Evolutionary conservation across 2,329 filamentous ascomycete species (phyloP), one percentile per base, ranked within the genome.

Genomic region (Colletotrichum neosansevieriae): DNA sequence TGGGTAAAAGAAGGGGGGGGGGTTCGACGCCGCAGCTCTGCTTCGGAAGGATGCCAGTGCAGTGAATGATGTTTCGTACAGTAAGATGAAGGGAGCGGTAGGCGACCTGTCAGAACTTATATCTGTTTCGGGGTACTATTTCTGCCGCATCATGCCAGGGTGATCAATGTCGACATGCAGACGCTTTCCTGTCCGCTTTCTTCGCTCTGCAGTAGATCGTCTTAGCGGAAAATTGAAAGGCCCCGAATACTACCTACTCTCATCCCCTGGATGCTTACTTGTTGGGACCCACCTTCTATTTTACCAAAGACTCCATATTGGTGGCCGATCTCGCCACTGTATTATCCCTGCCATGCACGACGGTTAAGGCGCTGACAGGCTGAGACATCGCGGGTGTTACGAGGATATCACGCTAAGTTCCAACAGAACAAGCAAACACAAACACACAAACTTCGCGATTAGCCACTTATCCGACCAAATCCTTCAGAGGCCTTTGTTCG

Each of bases 211-310:
- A 24, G 10, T 19, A 49, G 42, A 40, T 49, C 32, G 32, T 54
- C 21, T 19, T 42, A 21, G 19, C 36, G 60, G 53, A 32, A 51
- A 59, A 38, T 53, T 42, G 13, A 34, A 36, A 38, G 53, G 29
- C 24, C n/a, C 60, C 45, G 40, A 58, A 54, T 47, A 21, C 61
- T 15, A 47, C 38, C 54, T 12, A 15, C 29, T 2, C 29, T 29
- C 29, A 6, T 9, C 29, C 29, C 29, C 29, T 29, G 29, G 45
- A 24, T 36, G 17, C 3, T 17, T 17, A n/a, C 24, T 42, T 21
- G 15, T 6, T 17, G 24, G 58, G 32, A n/a, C 40, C 58, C 63
- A 62, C 63, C 17, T 19, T 13, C n/a, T 49, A 53, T 32, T 36
- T 44, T 36, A 51, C 17, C 32, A 36, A 36, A 36, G 47, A 9